Conservation (phyloP, 306 rosid species). For the Vigna angularis region DNA sequence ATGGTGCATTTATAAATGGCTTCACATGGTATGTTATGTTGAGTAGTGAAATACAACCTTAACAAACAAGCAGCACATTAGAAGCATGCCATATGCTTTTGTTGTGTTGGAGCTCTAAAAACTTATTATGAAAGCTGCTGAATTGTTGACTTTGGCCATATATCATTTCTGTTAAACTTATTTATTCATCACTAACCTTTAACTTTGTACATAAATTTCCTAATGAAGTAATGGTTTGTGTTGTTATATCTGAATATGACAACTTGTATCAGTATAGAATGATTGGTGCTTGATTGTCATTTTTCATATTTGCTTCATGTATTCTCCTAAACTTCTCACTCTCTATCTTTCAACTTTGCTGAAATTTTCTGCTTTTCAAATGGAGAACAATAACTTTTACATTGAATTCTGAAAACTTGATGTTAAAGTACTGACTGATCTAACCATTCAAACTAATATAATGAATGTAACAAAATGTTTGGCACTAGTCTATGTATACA, state of each 20-base stretch:
- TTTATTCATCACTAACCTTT: neutral
- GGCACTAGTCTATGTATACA: neutral
- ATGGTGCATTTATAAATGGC: neutral
- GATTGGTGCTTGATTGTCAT: neutral
- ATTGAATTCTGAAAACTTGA: no score
- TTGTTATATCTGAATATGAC: no score
- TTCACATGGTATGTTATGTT: conserved; percentile 24
- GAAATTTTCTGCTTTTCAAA: no score
- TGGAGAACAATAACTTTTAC: no score
- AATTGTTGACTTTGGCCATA: conserved; percentile 12
- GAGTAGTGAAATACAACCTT: conserved; percentile 18
- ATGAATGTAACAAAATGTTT: no score
- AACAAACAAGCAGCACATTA: neutral
- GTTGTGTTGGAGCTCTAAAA: neutral
- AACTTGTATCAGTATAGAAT: neutral
- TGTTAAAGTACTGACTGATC: no score
- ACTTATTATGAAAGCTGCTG: no score
- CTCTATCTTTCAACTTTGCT: no score
- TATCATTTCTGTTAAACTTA: neutral
- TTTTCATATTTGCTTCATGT: neutral
- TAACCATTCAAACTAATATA: no score
- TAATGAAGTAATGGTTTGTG: no score
- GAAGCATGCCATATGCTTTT: conserved; percentile 26
- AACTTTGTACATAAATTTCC: no score
- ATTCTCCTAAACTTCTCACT: neutral